phyloP scores from a whole-genome alignment of 768 basidiomycete genomes.

The Podaxis sp. region DNA sequence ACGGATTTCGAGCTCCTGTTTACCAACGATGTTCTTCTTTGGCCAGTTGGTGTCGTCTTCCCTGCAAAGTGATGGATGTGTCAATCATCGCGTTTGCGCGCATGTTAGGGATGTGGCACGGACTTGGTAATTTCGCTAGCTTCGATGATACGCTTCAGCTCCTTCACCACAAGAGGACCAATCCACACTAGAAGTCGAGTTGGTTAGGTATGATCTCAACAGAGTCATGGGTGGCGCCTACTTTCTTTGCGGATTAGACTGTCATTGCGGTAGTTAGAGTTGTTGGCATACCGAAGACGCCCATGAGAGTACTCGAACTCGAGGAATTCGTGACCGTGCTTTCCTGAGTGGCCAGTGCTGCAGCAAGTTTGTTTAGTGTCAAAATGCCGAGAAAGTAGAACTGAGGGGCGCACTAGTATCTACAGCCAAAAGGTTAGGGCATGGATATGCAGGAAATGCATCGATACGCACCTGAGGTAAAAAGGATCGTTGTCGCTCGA shows the following conservation, averaged over 20 bases:
- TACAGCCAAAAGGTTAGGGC: constrained; percentile 22
- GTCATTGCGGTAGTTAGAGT: constrained; percentile 99
- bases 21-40: constrained; percentile 98
- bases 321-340: constrained; percentile 96
- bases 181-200: constrained; percentile 74
- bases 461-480: constrained; percentile 63
- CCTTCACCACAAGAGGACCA: constrained; percentile 87
- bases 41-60: constrained; percentile 99
- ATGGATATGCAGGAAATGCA: background rate
- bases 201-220: background rate
- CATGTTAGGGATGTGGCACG: constrained; percentile 21
- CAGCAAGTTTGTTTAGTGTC: constrained; percentile 13
- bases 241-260: constrained; percentile 98
- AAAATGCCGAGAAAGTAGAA: background rate
- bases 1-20: constrained; percentile 96
- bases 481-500: constrained; percentile 71
- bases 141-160: constrained; percentile 92
- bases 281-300: constrained; percentile 95
- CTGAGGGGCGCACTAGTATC: constrained; percentile 45
- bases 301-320: constrained; percentile 99
- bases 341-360: constrained; percentile 97
- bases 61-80: constrained; percentile 40
- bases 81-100: background rate
- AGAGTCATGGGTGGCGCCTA: constrained; percentile 39
- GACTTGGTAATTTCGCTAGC: constrained; percentile 94